phyloP scores from a whole-genome alignment of 2,329 filamentous ascomycete genomes.

The Penicillium fuscoglaucum region DNA sequence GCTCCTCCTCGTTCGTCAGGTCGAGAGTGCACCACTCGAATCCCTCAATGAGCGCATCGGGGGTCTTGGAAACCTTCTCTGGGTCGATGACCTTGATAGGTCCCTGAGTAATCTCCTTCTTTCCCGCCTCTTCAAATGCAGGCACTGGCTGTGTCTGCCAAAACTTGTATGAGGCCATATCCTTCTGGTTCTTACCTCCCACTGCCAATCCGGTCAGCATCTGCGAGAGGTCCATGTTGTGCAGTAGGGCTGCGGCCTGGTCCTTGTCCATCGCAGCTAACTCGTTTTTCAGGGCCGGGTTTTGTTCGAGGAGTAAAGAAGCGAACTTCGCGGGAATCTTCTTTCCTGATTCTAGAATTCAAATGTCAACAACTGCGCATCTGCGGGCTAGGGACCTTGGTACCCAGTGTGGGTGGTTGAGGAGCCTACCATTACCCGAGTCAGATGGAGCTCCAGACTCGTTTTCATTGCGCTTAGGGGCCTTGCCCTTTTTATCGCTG shows the following conservation, averaged over 20 bases:
- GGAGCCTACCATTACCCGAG: slow-evolving; percentile 10
- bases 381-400: background rate
- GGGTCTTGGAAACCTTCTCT: slow-evolving; percentile 75
- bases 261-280: slow-evolving; percentile 72
- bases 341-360: slow-evolving; percentile 31
- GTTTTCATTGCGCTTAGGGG: slow-evolving; percentile 24
- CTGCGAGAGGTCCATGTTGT: slow-evolving; percentile 50
- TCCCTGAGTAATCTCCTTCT: slow-evolving; percentile 65
- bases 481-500: slow-evolving; percentile 37
- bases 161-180: slow-evolving; percentile 97
- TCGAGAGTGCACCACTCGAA: slow-evolving; percentile 97
- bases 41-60: slow-evolving; percentile 71
- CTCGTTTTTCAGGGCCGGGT: slow-evolving; percentile 67
- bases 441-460: slow-evolving; percentile 3
- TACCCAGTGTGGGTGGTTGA: background rate
- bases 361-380: background rate
- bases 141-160: slow-evolving; percentile 97
- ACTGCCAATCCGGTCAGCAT: slow-evolving; percentile 60
- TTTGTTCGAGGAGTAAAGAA: slow-evolving; percentile 47
- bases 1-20: slow-evolving; percentile 70
- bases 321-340: slow-evolving; percentile 37
- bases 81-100: slow-evolving; percentile 79
- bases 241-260: slow-evolving; percentile 52
- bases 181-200: slow-evolving; percentile 85
- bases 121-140: slow-evolving; percentile 63